These are phyloP conservation scores for Pneumocystis canis DNA, from an alignment of 1,139 yeast species.

Conservation along the genomic window DNA sequence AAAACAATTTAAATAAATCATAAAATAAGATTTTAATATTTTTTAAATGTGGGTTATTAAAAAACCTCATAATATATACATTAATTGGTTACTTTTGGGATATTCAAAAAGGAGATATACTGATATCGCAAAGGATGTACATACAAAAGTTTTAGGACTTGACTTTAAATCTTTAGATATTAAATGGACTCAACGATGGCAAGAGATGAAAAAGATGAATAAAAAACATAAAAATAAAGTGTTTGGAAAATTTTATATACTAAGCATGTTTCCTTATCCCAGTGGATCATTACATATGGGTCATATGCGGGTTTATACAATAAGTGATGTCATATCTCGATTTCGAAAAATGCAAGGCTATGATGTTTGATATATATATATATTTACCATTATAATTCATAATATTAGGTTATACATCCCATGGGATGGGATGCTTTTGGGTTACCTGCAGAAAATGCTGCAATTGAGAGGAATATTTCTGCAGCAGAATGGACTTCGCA, in stretches of 20 bases:
- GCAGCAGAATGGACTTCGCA: constrained; percentile 71
- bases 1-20: neutral
- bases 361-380: constrained; percentile 32
- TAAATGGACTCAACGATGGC: constrained; percentile 1
- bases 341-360: constrained; percentile 63
- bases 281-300: constrained; percentile 89
- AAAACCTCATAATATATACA: neutral
- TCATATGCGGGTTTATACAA: constrained; percentile 80
- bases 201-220: neutral
- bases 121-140: neutral
- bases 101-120: neutral
- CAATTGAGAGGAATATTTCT: constrained; percentile 64
- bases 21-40: neutral
- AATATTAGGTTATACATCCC: constrained; percentile 44
- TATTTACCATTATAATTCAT: neutral
- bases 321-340: constrained; percentile 70
- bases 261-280: constrained; percentile 93
- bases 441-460: constrained; percentile 95
- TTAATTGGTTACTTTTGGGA: neutral
- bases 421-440: constrained; percentile 99
- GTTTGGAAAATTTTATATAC: constrained; percentile 41
- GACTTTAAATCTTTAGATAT: neutral
- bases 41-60: neutral
- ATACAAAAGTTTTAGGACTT: neutral
- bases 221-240: neutral